Evolutionary conservation across 495 filamentous ascomycete species (phyloP).

Genomic region (Entonaema liquescens): DNA sequence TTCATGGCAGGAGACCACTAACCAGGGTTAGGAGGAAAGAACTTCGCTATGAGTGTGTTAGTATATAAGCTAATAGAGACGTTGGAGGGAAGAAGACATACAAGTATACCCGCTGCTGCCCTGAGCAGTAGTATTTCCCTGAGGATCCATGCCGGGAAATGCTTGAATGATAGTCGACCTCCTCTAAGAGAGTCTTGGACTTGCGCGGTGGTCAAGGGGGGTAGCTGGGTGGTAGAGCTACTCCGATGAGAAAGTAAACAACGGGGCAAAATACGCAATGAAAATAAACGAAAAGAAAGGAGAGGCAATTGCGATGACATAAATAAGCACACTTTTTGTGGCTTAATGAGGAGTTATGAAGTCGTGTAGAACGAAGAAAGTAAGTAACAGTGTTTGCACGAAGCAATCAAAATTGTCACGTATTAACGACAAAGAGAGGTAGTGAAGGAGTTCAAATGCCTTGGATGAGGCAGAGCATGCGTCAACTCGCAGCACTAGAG

Average conservation of each 20-base stretch:
- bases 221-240: background rate
- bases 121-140: background rate
- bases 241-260: background rate
- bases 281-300: background rate
- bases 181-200: background rate
- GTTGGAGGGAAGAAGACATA: background rate
- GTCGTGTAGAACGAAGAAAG: background rate
- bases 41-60: slow-evolving; percentile 20
- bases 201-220: background rate
- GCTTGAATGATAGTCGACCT: background rate
- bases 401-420: slow-evolving; percentile 24
- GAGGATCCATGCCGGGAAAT: background rate
- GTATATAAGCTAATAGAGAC: background rate
- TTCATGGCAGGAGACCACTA: background rate
- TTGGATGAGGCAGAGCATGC: background rate
- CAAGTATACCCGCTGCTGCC: slow-evolving; percentile 1
- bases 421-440: slow-evolving; percentile 11
- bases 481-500: background rate
- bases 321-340: background rate
- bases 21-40: slow-evolving; percentile 12
- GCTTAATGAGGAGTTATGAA: background rate
- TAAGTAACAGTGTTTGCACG: slow-evolving; percentile 18
- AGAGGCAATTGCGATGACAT: background rate
- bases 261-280: background rate
- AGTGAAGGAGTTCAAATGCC: background rate